Evolutionary conservation across 306 rosid species (phyloP).

Genomic region (Gastrolobium villosum): DNA sequence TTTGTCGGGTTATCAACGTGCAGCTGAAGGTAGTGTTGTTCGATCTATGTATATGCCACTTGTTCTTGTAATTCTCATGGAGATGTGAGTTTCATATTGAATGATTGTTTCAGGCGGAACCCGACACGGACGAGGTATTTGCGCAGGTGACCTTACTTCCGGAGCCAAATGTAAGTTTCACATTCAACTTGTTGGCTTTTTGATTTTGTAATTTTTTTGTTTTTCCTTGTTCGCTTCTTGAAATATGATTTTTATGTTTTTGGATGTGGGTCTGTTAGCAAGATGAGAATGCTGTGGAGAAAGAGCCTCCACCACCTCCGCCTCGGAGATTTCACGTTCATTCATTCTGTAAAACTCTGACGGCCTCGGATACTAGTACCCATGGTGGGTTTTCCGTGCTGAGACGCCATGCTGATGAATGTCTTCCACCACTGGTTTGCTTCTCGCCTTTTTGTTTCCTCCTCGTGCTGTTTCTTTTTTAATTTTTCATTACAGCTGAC

Average conservation of each 20-base stretch:
- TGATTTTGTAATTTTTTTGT: no score
- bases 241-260: conserved; percentile 1
- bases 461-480: neutral
- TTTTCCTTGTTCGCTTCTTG: neutral
- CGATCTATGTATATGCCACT: neutral
- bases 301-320: conserved; percentile 65
- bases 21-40: conserved; percentile 69
- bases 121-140: conserved; percentile 92
- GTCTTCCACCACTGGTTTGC: conserved; percentile 90
- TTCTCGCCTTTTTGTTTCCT: neutral
- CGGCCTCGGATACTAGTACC: conserved; percentile 95
- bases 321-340: conserved; percentile 82
- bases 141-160: conserved; percentile 87
- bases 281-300: conserved; percentile 73
- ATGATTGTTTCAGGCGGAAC: conserved; percentile 74
- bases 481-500: neutral
- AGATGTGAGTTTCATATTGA: neutral
- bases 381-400: conserved; percentile 95
- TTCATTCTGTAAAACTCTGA: conserved; percentile 87
- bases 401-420: conserved; percentile 93
- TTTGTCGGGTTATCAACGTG: conserved; percentile 84
- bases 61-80: conserved; percentile 23
- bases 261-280: conserved; percentile 57
- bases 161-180: conserved; percentile 61
- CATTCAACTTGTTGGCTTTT: neutral